phyloP scores from a whole-genome alignment of 2,329 filamentous ascomycete genomes.

The Teratosphaeria pseudoeucalypti region DNA sequence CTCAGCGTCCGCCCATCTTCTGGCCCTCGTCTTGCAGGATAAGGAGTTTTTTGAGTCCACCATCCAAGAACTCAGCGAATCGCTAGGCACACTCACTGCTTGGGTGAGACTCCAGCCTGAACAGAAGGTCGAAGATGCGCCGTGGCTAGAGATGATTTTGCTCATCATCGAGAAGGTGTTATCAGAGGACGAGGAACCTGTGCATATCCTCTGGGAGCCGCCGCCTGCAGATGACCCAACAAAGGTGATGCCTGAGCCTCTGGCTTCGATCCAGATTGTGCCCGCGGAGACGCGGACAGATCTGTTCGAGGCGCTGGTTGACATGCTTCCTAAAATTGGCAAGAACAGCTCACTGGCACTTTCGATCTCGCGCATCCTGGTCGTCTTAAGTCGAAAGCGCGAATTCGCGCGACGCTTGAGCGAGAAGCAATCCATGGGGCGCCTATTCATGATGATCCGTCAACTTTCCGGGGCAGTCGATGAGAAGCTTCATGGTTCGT shows the following conservation, averaged over 20 bases:
- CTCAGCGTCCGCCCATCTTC: conserved; percentile 81
- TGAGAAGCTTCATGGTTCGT: conserved; percentile 60
- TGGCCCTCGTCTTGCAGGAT: conserved; percentile 80
- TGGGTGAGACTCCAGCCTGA: conserved; percentile 66
- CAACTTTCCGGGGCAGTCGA: conserved; percentile 74
- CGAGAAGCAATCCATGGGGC: conserved; percentile 79
- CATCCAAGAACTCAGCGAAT: conserved; percentile 63
- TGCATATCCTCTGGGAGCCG: conserved; percentile 57
- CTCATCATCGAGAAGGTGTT: conserved; percentile 83
- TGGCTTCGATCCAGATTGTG: conserved; percentile 46
- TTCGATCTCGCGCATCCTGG: conserved; percentile 70
- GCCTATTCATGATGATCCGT: conserved; percentile 90
- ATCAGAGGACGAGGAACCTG: conserved; percentile 77
- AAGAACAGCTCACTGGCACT: conserved; percentile 80
- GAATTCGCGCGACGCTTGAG: conserved; percentile 65
- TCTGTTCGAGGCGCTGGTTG: conserved; percentile 68
- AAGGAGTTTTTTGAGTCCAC: conserved; percentile 69
- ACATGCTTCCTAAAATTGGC: conserved; percentile 73
- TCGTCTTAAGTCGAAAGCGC: conserved; percentile 75
- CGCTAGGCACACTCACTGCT: conserved; percentile 61
- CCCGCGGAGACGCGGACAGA: conserved; percentile 54
- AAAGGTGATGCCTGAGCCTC: conserved; percentile 42
- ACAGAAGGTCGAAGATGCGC: conserved; percentile 64
- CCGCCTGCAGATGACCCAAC: conserved; percentile 33
- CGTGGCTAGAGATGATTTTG: conserved; percentile 85